Percentiles rank a stretch among this genome's conserved stretches.
Evolutionary conservation across 768 basidiomycete species (phyloP).

Genomic region (Suillus weaverae): DNA sequence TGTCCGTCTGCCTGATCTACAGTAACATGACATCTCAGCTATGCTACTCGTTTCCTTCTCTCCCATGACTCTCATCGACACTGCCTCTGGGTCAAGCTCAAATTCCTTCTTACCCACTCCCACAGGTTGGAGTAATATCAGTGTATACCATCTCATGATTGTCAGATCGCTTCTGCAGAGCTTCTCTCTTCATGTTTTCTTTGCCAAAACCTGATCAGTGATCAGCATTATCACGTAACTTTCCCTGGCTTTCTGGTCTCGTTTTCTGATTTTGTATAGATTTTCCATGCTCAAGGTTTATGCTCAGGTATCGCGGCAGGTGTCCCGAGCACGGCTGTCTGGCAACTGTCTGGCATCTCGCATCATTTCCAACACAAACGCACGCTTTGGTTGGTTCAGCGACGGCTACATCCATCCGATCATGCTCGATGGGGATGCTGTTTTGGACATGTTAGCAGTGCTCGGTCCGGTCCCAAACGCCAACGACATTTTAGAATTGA

Average conservation of each 20-base stretch:
- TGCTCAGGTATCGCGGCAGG: conserved; percentile 47
- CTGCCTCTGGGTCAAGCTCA: background rate
- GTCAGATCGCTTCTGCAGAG: conserved; percentile 16
- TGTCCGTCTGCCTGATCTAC: background rate
- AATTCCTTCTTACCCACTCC: too few relatives aligned
- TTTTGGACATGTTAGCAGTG: too few relatives aligned
- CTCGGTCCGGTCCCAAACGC: too few relatives aligned
- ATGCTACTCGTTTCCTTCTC: background rate
- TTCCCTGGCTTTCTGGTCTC: conserved; percentile 1
- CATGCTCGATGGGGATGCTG: conserved; percentile 14
- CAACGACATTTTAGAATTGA: too few relatives aligned
- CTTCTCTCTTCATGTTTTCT: conserved; percentile 41
- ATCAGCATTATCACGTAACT: conserved; percentile 36
- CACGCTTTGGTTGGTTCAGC: too few relatives aligned
- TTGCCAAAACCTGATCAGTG: conserved; percentile 40
- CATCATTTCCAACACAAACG: conserved; percentile 45
- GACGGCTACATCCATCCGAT: conserved; percentile 20
- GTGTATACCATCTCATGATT: conserved; percentile 10
- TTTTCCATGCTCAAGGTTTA: conserved; percentile 51
- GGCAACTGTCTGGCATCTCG: conserved; percentile 33
- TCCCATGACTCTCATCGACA: background rate
- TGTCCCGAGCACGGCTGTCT: conserved; percentile 40
- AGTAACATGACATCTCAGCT: background rate
- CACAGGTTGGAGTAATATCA: background rate
- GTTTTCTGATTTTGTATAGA: conserved; percentile 22